Percentiles rank a stretch among this genome's conserved stretches.
Evolutionary conservation across 345 rosid genomes (phyloP).

Genomic region (Euphorbia lathyris): DNA sequence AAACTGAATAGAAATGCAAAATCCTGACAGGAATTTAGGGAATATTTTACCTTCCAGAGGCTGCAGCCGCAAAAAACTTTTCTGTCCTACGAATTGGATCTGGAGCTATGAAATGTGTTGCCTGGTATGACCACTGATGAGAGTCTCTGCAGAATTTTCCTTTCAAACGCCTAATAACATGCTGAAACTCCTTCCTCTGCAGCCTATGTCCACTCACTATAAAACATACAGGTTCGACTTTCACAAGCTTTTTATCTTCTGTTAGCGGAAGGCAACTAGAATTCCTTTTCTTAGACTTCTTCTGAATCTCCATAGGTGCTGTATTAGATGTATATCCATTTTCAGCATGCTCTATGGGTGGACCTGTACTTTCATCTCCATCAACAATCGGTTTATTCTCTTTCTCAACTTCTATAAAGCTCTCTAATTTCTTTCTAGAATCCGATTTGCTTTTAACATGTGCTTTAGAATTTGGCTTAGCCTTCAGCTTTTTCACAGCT

Average conservation of each 20-base stretch:
- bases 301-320: constrained; percentile 22
- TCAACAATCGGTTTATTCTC: constrained; percentile 42
- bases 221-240: constrained; percentile 49
- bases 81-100: constrained; percentile 82
- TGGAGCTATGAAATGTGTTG: constrained; percentile 79
- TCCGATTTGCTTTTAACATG: constrained; percentile 15
- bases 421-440: constrained; percentile 13
- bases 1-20: background rate
- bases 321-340: constrained; percentile 30
- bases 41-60: constrained; percentile 37
- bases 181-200: constrained; percentile 74
- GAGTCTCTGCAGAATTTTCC: constrained; percentile 84
- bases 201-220: constrained; percentile 65
- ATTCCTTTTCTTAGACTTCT: constrained; percentile 26
- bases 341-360: constrained; percentile 14
- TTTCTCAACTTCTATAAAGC: constrained; percentile 29
- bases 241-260: constrained; percentile 23
- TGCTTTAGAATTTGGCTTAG: constrained; percentile 9
- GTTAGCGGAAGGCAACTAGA: constrained; percentile 14
- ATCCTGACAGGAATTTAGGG: constrained; percentile 14
- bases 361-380: constrained; percentile 19
- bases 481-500: constrained; percentile 20
- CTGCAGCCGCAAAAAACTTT: constrained; percentile 52
- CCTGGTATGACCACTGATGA: constrained; percentile 97
- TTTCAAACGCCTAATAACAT: constrained; percentile 55